These are phyloP conservation scores for Posidonia australis DNA, from an alignment of 106 monocot species.

Conservation along the genomic window DNA sequence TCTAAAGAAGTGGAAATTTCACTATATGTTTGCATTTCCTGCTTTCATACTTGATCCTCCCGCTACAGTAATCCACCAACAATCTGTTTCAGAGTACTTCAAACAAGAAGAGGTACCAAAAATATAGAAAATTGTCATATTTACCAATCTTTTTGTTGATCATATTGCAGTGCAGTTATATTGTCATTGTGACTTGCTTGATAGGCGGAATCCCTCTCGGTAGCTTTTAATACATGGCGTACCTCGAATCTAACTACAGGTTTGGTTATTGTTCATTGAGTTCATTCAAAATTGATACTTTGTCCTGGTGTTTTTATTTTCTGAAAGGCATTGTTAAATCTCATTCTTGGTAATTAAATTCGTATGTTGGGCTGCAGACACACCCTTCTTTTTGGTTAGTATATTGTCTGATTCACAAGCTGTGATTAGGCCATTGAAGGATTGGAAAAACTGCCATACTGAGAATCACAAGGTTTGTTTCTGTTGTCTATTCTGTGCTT, in stretches of 20 bases:
- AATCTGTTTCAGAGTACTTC: constrained; percentile 48
- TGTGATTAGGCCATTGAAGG: constrained; percentile 63
- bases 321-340: neutral
- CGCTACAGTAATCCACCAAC: constrained; percentile 42
- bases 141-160: neutral
- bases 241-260: constrained; percentile 64
- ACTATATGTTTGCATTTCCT: constrained; percentile 91
- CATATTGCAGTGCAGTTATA: neutral
- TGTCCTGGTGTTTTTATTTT: neutral
- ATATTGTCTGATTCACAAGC: constrained; percentile 50
- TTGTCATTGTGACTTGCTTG: neutral
- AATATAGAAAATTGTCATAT: neutral
- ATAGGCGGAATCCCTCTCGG: constrained; percentile 48
- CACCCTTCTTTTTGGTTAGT: constrained; percentile 73
- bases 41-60: constrained; percentile 80
- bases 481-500: neutral
- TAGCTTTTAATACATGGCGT: constrained; percentile 74
- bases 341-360: neutral
- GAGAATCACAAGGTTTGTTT: constrained; percentile 53
- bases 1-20: constrained; percentile 80
- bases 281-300: neutral
- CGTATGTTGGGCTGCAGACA: constrained; percentile 24
- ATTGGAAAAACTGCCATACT: constrained; percentile 50
- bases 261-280: constrained; percentile 4
- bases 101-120: constrained; percentile 51